Base-by-base conservation (phyloP, 306 rosid genomes). In the Hylodesmum podocarpum region DNA sequence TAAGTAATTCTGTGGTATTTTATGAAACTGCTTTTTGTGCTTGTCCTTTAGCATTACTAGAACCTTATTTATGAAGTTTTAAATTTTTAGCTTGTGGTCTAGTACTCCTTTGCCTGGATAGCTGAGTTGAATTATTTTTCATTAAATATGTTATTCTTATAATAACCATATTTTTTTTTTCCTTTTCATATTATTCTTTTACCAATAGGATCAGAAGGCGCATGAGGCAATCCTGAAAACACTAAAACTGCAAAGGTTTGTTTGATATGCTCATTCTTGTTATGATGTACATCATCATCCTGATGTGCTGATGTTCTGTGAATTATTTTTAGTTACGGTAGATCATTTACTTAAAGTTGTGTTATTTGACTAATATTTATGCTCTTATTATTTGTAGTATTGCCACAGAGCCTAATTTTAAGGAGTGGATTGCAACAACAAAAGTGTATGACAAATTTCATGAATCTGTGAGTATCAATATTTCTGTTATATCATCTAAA, bases 141-240 rank as follows among this genome's bases (percentile, higher is more conserved):
- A 50, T 14, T 25, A 18, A 15, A 14, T 37, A 54, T 40, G 8
- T 72, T 61, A 39, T 80, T 71, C 73, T 29, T 63, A 41, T 73
- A 50, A 6, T 71, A 67, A 78, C 73, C 75, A 22, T 8, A 36
- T 12, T 65, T 65, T 16, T 62, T 65, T 65, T 16, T 62, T 70
- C 47, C 24, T 76, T 66, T 55, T 72, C 65, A 58, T 57, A 50
- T 57, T 70, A 27, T 67, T 43, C 29, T 72, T 41, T 83, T 39
- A 66, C 66, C 27, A 80, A 86, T 78, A 91, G 97, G 89, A 91
- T 63, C 97, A 91, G 85, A 91, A 89, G 87, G 94, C 94, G 2
- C 97, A 91, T 36, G 91, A 84, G 78, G 92, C 97, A 33, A 87
- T 91, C 87, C 83, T 89, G 87, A 89, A 86, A 73, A 88, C 71